phyloP scores from a whole-genome alignment of 352 stramenopile species.

The Ochromonadaceae sp. region DNA sequence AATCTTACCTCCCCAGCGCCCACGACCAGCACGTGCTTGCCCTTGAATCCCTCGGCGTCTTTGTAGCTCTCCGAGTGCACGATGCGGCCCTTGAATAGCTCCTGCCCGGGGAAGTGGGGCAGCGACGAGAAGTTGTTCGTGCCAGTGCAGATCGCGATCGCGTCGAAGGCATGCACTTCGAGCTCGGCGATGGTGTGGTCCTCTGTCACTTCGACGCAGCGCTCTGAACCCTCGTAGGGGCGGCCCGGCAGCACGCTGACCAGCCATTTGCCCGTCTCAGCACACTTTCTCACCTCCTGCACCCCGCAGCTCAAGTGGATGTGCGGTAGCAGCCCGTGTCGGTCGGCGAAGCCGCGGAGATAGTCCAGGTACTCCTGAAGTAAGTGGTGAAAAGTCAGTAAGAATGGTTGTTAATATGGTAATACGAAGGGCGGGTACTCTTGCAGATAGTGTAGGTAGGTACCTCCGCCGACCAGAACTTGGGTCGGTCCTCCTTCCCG shows the following conservation, averaged over 20 bases:
- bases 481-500: constrained; percentile 29
- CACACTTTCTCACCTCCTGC: constrained; percentile 25
- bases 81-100: constrained; percentile 29
- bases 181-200: constrained; percentile 11
- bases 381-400: not conserved
- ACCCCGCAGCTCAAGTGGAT: constrained; percentile 31
- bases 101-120: constrained; percentile 30
- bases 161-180: constrained; percentile 20
- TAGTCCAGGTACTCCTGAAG: constrained; percentile 23
- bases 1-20: constrained; percentile 31
- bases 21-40: constrained; percentile 31
- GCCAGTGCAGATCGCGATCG: constrained; percentile 30
- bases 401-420: not conserved
- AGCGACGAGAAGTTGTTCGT: constrained; percentile 31
- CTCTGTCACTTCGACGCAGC: constrained; percentile 4
- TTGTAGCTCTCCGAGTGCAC: constrained; percentile 35
- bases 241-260: constrained; percentile 18
- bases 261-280: constrained; percentile 29
- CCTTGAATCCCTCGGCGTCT: constrained; percentile 27
- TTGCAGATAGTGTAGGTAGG: constrained; percentile 28
- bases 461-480: constrained; percentile 32
- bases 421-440: constrained; percentile 10
- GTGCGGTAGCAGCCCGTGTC: constrained; percentile 28
- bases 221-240: constrained; percentile 21
- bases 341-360: constrained; percentile 23